phyloP scores from a whole-genome alignment of 129 eudicot genomes.

The Logfia minima region DNA sequence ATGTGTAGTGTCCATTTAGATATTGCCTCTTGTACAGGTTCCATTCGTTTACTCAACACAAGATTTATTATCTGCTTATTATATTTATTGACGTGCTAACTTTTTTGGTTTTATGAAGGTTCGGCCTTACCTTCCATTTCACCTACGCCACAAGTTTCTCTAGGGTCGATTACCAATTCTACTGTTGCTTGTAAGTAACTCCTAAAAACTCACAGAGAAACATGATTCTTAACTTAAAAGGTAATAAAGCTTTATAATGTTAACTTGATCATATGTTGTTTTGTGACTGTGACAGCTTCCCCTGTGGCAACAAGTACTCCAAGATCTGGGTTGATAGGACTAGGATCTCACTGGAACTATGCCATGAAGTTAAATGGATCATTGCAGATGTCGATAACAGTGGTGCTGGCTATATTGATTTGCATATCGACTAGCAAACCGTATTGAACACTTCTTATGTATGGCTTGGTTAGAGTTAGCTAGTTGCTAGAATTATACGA shows the following conservation, averaged over 20 bases:
- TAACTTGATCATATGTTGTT: conserved; percentile 3
- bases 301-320: conserved; percentile 23
- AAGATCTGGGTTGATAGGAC: conserved; percentile 19
- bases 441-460: background rate
- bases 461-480: background rate
- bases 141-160: conserved; percentile 38
- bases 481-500: background rate
- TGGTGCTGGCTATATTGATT: conserved; percentile 13
- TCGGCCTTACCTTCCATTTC: conserved; percentile 26
- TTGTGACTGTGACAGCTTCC: conserved; percentile 22
- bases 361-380: conserved; percentile 23
- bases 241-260: background rate
- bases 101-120: conserved; percentile 17
- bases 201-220: background rate
- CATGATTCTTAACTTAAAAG: background rate
- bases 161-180: conserved; percentile 33
- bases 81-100: background rate
- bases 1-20: conserved; percentile 36
- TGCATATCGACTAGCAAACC: conserved; percentile 7
- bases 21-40: conserved; percentile 35
- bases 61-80: background rate
- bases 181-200: conserved; percentile 35
- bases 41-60: background rate
- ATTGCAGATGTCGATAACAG: conserved; percentile 11
- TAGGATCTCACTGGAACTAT: conserved; percentile 25